Conservation (phyloP, 2,329 filamentous ascomycete genomes). For the Didymella pinodella region DNA sequence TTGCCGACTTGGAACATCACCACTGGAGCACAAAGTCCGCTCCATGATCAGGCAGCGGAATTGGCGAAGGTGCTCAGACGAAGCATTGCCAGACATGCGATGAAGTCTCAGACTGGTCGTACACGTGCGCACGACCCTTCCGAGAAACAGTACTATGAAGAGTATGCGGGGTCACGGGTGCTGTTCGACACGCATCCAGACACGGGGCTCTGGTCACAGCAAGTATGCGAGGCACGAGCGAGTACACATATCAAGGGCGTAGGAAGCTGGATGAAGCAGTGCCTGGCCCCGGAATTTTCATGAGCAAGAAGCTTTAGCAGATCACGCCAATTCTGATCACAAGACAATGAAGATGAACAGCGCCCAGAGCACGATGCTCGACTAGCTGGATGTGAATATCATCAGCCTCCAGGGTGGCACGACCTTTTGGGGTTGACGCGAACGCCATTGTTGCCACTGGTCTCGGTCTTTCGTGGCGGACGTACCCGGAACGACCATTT, state of each 20-base stretch:
- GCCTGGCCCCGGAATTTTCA: constrained; percentile 4
- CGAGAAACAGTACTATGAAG: constrained; percentile 43
- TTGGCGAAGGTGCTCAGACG: constrained; percentile 51
- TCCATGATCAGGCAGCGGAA: constrained; percentile 54
- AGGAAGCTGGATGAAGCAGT: constrained; percentile 41
- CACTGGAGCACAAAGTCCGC: constrained; percentile 48
- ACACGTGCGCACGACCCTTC: constrained; percentile 32
- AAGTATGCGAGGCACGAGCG: constrained; percentile 18
- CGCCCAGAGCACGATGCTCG: not conserved
- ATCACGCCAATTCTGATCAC: not conserved
- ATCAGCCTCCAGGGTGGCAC: no score
- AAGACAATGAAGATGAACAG: not conserved
- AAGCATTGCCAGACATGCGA: constrained; percentile 48
- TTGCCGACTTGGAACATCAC: constrained; percentile 55
- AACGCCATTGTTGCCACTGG: no score
- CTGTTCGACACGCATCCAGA: constrained; percentile 25
- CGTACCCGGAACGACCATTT: no score
- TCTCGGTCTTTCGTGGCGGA: no score
- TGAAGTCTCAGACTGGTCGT: constrained; percentile 37
- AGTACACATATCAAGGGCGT: constrained; percentile 26
- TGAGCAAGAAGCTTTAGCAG: not conserved
- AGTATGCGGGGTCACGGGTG: constrained; percentile 35
- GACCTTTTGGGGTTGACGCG: no score
- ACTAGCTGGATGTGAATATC: no score
- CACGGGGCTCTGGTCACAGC: constrained; percentile 39